A percentile compares a stretch with the other conserved stretches of the same genome.
These are phyloP conservation scores for Hypoxylon fuscum DNA, from an alignment of 495 filamentous ascomycete species.

Conservation along the genomic window DNA sequence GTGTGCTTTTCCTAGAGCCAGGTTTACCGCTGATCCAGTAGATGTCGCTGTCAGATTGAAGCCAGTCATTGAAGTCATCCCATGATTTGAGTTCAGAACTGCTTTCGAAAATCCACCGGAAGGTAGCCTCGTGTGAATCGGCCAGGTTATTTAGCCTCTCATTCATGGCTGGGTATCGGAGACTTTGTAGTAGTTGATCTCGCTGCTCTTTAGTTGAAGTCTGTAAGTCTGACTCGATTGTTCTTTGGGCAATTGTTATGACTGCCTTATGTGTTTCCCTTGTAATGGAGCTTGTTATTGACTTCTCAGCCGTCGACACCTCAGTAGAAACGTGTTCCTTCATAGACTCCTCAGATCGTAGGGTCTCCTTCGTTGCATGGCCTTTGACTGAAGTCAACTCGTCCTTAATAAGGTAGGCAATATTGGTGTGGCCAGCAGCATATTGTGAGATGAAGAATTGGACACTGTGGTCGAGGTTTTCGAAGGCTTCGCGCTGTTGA, in stretches of 20 bases:
- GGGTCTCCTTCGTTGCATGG: neutral
- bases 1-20: slow-evolving; percentile 6
- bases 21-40: slow-evolving; percentile 20
- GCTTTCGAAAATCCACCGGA: slow-evolving; percentile 18
- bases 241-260: neutral
- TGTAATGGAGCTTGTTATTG: neutral
- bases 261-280: slow-evolving; percentile 6
- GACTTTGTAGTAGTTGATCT: slow-evolving; percentile 6
- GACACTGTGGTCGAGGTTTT: slow-evolving; percentile 7
- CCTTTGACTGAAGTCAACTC: slow-evolving; percentile 1
- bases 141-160: slow-evolving; percentile 9
- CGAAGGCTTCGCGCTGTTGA: slow-evolving; percentile 21
- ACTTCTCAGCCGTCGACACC: neutral
- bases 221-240: neutral
- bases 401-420: slow-evolving; percentile 12
- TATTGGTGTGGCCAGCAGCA: slow-evolving; percentile 3
- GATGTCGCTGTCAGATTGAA: slow-evolving; percentile 4
- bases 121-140: slow-evolving; percentile 9
- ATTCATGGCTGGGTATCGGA: slow-evolving; percentile 18
- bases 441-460: slow-evolving; percentile 13
- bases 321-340: slow-evolving; percentile 15
- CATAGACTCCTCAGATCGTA: slow-evolving; percentile 3
- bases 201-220: slow-evolving; percentile 1
- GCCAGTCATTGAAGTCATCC: slow-evolving; percentile 3
- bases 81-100: neutral